These are phyloP conservation scores for Astragalus membranaceus DNA, from an alignment of 306 rosid genomes.

Conservation along the genomic window DNA sequence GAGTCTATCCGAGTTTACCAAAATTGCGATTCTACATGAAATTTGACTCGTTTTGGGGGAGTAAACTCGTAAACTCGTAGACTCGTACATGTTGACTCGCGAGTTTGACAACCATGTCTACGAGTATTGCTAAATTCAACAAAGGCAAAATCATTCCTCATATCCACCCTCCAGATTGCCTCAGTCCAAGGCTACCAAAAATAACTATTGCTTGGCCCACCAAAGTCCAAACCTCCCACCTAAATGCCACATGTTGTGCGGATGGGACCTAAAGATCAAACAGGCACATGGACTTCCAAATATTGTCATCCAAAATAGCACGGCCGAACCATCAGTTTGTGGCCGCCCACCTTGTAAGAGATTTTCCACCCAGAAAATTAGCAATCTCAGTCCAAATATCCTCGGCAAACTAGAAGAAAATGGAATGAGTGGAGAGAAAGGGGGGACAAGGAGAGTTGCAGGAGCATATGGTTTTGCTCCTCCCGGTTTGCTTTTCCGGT, in stretches of 20 bases:
- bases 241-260: conserved; percentile 51
- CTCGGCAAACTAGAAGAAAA: conserved; percentile 62
- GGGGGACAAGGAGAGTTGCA: conserved; percentile 74
- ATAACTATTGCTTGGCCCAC: no score
- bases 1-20: no score
- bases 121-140: no score
- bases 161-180: no score
- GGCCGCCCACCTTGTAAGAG: conserved; percentile 70
- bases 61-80: no score
- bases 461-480: conserved; percentile 58
- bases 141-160: no score
- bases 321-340: conserved; percentile 73
- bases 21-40: no score
- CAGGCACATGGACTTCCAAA: conserved; percentile 72
- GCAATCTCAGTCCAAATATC: conserved; percentile 96
- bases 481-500: conserved; percentile 47
- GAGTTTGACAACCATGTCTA: no score
- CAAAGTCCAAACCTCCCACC: conserved; percentile 29
- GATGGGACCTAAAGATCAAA: conserved; percentile 86
- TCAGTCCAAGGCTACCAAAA: no score
- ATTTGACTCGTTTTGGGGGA: no score
- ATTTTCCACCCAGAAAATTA: conserved; percentile 69
- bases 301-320: conserved; percentile 55
- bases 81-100: no score
- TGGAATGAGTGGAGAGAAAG: conserved; percentile 51